Conservation (phyloP, 2,329 filamentous ascomycete species). For the Aspergillus unguis region DNA sequence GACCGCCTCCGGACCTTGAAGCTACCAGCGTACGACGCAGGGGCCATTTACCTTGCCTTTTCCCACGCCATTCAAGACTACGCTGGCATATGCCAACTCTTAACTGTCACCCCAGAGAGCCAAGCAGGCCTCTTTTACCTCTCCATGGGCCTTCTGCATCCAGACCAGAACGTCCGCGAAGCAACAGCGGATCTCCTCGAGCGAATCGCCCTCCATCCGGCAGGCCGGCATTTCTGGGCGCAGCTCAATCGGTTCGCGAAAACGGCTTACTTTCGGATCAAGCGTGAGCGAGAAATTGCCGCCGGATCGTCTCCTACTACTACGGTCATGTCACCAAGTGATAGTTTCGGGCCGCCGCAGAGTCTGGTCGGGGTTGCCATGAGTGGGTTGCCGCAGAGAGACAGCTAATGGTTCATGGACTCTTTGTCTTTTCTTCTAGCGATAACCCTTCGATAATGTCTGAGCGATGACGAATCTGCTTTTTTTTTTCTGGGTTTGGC, state of each 20-base stretch:
- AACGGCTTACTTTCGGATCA: slow-evolving; percentile 75
- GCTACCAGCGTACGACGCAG: slow-evolving; percentile 70
- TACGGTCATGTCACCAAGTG: slow-evolving; percentile 13
- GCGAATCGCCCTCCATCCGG: slow-evolving; percentile 79
- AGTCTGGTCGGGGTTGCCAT: slow-evolving; percentile 38
- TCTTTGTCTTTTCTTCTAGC: not conserved
- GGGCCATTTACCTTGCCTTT: slow-evolving; percentile 81
- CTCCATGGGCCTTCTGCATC: slow-evolving; percentile 87
- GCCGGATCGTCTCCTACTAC: slow-evolving; percentile 11
- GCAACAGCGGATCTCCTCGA: slow-evolving; percentile 77
- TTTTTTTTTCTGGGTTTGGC: not conserved
- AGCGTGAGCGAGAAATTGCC: slow-evolving; percentile 55
- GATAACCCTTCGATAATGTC: not conserved
- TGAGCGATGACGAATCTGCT: not conserved
- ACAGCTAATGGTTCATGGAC: slow-evolving; percentile 17
- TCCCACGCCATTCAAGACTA: slow-evolving; percentile 72
- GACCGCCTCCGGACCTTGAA: slow-evolving; percentile 83
- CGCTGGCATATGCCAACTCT: slow-evolving; percentile 78
- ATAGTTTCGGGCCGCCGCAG: slow-evolving; percentile 31
- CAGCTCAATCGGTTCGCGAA: slow-evolving; percentile 84
- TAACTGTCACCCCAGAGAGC: slow-evolving; percentile 78
- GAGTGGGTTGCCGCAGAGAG: slow-evolving; percentile 24
- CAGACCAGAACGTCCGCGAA: slow-evolving; percentile 72
- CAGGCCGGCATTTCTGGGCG: slow-evolving; percentile 89
- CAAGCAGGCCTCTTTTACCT: slow-evolving; percentile 89